These are phyloP conservation scores for Phaseolus lunatus DNA, from an alignment of 306 rosid species.

Conservation along the genomic window DNA sequence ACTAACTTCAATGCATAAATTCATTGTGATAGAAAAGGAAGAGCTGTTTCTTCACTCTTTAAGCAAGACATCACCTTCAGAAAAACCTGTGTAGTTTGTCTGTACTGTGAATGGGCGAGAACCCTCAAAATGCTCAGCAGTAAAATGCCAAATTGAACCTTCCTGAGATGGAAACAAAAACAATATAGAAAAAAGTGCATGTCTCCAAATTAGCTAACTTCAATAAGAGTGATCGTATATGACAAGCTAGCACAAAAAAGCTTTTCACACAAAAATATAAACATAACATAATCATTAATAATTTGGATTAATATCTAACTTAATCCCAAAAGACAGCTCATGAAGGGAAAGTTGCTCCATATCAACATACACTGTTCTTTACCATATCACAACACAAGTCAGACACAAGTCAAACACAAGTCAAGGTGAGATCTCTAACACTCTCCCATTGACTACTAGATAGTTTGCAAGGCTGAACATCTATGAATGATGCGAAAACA, in stretches of 20 bases:
- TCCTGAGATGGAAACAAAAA: constrained; percentile 57
- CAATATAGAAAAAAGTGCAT: background rate
- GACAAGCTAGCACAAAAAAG: constrained; percentile 11
- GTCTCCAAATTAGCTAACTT: background rate
- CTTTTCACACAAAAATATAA: constrained; percentile 22
- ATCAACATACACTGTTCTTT: background rate
- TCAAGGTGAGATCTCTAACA: background rate
- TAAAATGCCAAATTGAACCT: constrained; percentile 76
- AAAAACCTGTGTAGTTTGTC: constrained; percentile 73
- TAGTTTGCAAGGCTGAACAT: background rate
- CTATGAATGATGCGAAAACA: background rate
- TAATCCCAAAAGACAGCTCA: background rate
- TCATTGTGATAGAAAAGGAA: background rate
- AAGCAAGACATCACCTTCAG: constrained; percentile 67
- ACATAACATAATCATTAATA: background rate
- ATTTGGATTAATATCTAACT: background rate
- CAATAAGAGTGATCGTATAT: background rate
- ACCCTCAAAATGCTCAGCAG: constrained; percentile 71
- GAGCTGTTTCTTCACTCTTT: constrained; percentile 16
- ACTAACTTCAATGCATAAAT: constrained; percentile 23
- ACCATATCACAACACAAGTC: background rate
- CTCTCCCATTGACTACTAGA: background rate
- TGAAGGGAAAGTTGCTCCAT: too few relatives aligned
- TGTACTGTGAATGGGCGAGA: constrained; percentile 79
- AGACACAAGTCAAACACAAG: too few relatives aligned